These are phyloP conservation scores for Botrytis galanthina DNA, from an alignment of 2,329 filamentous ascomycete species.

Conservation along the genomic window DNA sequence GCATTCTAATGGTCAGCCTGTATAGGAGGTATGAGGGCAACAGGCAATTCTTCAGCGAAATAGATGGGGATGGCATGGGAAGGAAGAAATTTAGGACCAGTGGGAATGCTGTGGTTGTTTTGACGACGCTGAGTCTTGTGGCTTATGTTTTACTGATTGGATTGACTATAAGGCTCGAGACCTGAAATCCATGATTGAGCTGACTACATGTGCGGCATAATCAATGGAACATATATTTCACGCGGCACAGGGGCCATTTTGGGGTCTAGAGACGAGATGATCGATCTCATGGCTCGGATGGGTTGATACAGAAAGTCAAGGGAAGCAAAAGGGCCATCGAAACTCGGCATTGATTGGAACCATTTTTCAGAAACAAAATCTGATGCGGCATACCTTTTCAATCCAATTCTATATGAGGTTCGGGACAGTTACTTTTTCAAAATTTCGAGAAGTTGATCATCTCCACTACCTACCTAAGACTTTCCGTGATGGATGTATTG, in stretches of 20 bases:
- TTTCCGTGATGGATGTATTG: neutral
- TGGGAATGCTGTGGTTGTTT: constrained; percentile 59
- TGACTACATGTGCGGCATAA: constrained; percentile 6
- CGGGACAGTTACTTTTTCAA: neutral
- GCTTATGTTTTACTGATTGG: constrained; percentile 58
- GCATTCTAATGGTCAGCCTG: constrained; percentile 76
- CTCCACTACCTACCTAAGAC: neutral
- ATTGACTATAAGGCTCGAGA: constrained; percentile 47
- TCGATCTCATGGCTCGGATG: neutral
- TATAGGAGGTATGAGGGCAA: constrained; percentile 91
- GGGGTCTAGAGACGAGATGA: neutral
- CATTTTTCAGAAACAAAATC: neutral
- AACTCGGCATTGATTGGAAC: neutral
- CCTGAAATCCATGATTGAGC: constrained; percentile 23
- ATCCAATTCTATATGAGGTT: neutral
- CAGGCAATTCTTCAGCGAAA: constrained; percentile 78
- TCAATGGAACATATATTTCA: constrained; percentile 5
- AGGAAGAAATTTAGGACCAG: constrained; percentile 61
- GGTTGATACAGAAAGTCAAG: neutral
- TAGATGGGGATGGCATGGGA: constrained; percentile 42
- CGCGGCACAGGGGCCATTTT: neutral
- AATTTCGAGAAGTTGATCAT: neutral
- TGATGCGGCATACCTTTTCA: neutral
- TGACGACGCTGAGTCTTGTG: constrained; percentile 55
- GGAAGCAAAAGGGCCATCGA: neutral